These are phyloP conservation scores for Daldinia grandis DNA, from an alignment of 495 filamentous ascomycete species.

Conservation along the genomic window DNA sequence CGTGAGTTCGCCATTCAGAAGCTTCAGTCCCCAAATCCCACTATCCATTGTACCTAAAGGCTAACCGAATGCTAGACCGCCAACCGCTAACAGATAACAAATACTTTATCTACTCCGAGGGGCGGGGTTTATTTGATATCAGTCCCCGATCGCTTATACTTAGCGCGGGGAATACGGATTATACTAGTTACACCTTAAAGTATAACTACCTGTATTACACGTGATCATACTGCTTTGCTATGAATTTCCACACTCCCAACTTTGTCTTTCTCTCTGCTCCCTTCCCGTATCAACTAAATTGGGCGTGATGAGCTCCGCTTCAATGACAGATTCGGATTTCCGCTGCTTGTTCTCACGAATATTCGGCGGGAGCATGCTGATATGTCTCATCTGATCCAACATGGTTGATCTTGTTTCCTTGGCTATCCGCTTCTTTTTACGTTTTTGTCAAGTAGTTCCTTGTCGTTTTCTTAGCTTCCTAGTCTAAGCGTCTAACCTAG, in stretches of 20 bases:
- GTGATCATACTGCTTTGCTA: conserved; percentile 16
- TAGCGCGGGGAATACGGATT: conserved; percentile 25
- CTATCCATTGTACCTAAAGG: background rate
- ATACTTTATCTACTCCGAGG: conserved; percentile 21
- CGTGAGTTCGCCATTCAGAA: conserved; percentile 34
- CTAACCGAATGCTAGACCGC: no score
- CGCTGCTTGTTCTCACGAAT: conserved; percentile 32
- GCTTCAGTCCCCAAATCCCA: conserved; percentile 10
- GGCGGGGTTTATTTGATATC: conserved; percentile 30
- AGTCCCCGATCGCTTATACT: background rate
- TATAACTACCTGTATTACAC: conserved; percentile 21
- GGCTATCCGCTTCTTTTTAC: conserved; percentile 20
- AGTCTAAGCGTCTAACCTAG: background rate
- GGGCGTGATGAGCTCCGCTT: conserved; percentile 64
- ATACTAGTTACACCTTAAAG: conserved; percentile 23
- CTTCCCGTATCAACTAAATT: conserved; percentile 65
- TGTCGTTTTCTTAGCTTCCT: background rate
- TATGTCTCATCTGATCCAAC: conserved; percentile 68
- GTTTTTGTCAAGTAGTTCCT: background rate
- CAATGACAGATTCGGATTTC: conserved; percentile 51
- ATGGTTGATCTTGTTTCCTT: conserved; percentile 46
- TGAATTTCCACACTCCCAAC: conserved; percentile 13
- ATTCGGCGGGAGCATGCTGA: conserved; percentile 59
- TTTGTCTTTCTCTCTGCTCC: conserved; percentile 35
- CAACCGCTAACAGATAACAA: background rate